Evolutionary conservation across 1,139 yeast species (phyloP).

Genomic region (Yamadazyma aaseri): DNA sequence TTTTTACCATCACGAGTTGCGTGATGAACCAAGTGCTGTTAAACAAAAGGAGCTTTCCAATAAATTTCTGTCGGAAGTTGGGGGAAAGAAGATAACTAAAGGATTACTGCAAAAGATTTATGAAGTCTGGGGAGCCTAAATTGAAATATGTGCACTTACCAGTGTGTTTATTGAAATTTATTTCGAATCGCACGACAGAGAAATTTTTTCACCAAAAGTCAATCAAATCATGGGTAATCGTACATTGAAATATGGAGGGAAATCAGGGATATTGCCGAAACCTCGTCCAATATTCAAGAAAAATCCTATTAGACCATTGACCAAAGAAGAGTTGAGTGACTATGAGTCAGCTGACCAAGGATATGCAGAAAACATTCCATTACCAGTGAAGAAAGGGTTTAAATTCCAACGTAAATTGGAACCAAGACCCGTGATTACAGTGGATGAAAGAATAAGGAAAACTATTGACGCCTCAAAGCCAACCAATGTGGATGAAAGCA

Average conservation of each 20-base stretch:
- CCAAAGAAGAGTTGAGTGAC: slow-evolving; percentile 29
- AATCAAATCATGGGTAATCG: slow-evolving; percentile 48
- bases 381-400: slow-evolving; percentile 63
- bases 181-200: slow-evolving; percentile 1
- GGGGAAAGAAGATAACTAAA: slow-evolving; percentile 60
- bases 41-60: slow-evolving; percentile 43
- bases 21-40: slow-evolving; percentile 21
- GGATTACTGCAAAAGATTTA: slow-evolving; percentile 59
- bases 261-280: slow-evolving; percentile 80
- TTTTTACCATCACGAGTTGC: slow-evolving; percentile 23
- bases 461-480: slow-evolving; percentile 47
- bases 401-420: slow-evolving; percentile 39
- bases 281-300: slow-evolving; percentile 70
- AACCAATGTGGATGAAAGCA: slow-evolving; percentile 20
- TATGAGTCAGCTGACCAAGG: slow-evolving; percentile 57
- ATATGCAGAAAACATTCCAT: slow-evolving; percentile 71
- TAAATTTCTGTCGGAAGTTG: slow-evolving; percentile 51
- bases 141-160: neutral
- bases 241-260: slow-evolving; percentile 54
- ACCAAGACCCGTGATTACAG: slow-evolving; percentile 54
- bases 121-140: slow-evolving; percentile 54
- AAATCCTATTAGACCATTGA: slow-evolving; percentile 56
- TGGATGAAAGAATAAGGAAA: slow-evolving; percentile 52
- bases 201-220: slow-evolving; percentile 7
- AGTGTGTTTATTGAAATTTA: neutral